Evolutionary conservation across 768 basidiomycete genomes (phyloP), one percentile per base, ranked within the genome.

Genomic region (Mycena epipterygia): DNA sequence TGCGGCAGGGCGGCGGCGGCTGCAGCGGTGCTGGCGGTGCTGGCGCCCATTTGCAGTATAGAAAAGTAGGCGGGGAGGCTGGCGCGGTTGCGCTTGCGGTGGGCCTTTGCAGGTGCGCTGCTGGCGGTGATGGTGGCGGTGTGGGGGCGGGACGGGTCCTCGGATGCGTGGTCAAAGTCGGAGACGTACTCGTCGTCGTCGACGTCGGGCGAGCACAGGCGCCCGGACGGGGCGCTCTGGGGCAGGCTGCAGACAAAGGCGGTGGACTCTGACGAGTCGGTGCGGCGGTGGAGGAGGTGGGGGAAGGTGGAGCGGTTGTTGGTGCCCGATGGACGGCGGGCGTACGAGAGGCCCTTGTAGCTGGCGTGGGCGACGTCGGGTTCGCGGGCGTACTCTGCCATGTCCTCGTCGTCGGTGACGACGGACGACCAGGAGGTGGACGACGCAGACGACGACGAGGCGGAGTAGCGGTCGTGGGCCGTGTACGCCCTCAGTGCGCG

Each of bases 61-160:
- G 91, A 93, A 78, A 94, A 94, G 80, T 89, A 93, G 23, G 91
- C 88, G 25, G 93, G 93, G 32, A 94, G 87, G 77, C 90, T 91
- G 51, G 90, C 89, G 78, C 93, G 91, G 79, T 90, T 92, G 75
- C 89, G 90, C 74, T 80, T 84, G 67, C 84, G 85, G 81, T 84
- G 89, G 64, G 84, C 61, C 78, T 82, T 86, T 71, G 82, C 70
- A 74, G 79, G 71, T 35, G 73, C 77, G 53, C 74, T 58, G 70
- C 77, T 79, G 42, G 74, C 64, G 70, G 73, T 75, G 53, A 68
- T 66, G 48, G 68, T 73, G 42, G 70, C 74, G 71, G 71, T 75
- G 63, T 78, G 76, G 13, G 76, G 76, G 46, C 68, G 72, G 39
- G 75, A 67, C 62, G 79, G 80, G 58, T 61, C 66, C 61, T 85